These are phyloP conservation scores for Citrus unshiu DNA, from an alignment of 345 rosid species.

Conservation along the genomic window DNA sequence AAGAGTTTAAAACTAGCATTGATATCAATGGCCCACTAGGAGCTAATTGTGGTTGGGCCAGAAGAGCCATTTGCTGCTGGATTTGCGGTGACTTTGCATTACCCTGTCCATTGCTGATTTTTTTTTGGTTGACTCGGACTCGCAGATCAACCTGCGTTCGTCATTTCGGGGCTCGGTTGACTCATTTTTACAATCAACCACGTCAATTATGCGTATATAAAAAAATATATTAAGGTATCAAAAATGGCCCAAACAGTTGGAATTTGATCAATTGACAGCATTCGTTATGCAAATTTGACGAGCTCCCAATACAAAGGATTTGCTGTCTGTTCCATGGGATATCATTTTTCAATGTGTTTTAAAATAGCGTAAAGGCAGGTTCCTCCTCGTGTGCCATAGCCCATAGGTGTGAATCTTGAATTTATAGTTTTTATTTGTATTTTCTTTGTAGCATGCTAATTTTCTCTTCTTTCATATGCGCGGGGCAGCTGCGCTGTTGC, in stretches of 20 bases:
- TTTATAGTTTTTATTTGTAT: not conserved
- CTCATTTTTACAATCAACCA: not conserved
- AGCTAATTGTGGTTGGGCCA: not conserved
- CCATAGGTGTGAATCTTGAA: not conserved
- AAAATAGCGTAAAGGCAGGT: not conserved
- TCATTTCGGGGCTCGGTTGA: not conserved
- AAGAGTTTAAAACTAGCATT: not conserved
- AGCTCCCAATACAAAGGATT: not conserved
- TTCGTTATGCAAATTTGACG: conserved; percentile 9
- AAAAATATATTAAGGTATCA: no score
- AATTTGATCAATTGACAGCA: not conserved
- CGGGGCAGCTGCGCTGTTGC: no score
- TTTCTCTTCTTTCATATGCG: no score
- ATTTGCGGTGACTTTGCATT: conserved; percentile 5
- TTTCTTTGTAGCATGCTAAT: not conserved
- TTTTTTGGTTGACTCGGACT: not conserved
- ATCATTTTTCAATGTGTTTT: not conserved
- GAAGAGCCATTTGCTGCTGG: conserved; percentile 11
- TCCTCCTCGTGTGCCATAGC: not conserved
- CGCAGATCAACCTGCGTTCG: not conserved
- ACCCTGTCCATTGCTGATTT: no score
- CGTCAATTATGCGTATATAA: not conserved
- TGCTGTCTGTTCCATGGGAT: not conserved
- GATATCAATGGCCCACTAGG: not conserved
- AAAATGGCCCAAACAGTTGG: not conserved